phyloP scores from a whole-genome alignment of 352 stramenopile species.

The Globisporangium viniferum region DNA sequence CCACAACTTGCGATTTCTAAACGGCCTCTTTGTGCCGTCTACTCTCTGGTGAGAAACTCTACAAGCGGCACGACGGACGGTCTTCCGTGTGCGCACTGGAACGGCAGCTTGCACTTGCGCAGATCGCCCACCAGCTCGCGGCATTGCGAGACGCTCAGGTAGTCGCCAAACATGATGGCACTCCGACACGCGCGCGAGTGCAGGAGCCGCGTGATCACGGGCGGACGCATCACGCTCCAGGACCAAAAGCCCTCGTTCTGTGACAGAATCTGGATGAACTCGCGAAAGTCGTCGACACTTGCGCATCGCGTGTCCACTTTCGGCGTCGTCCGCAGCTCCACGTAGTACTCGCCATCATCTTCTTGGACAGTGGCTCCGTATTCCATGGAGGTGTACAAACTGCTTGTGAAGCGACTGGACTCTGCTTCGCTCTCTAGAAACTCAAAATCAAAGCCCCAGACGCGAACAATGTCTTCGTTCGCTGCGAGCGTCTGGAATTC shows the following conservation, averaged over 20 bases:
- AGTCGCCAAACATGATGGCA: conserved; percentile 93
- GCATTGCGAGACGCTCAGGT: conserved; percentile 66
- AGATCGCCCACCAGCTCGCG: conserved; percentile 68
- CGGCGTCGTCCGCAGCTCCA: conserved; percentile 44
- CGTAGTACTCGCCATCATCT: background rate
- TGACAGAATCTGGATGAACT: conserved; percentile 76
- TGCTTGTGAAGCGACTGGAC: background rate
- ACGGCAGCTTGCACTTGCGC: conserved; percentile 77
- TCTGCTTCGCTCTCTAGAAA: conserved; percentile 10
- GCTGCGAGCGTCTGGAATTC: conserved; percentile 43
- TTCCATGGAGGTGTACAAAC: background rate
- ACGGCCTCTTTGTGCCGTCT: background rate
- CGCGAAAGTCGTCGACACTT: conserved; percentile 72
- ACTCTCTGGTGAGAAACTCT: conserved; percentile 38
- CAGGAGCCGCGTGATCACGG: conserved; percentile 78
- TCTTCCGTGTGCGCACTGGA: conserved; percentile 89
- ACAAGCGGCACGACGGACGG: conserved; percentile 87
- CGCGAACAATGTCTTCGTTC: conserved; percentile 48
- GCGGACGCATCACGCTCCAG: conserved; percentile 42
- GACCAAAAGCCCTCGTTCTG: conserved; percentile 19
- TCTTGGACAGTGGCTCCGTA: no score
- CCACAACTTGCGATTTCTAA: background rate
- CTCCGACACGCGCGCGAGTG: conserved; percentile 89
- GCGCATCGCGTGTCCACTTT: conserved; percentile 71
- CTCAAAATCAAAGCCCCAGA: conserved; percentile 87